Base-by-base conservation (phyloP, 176 grass and related monocot species). In the Phyllostachys edulis region DNA sequence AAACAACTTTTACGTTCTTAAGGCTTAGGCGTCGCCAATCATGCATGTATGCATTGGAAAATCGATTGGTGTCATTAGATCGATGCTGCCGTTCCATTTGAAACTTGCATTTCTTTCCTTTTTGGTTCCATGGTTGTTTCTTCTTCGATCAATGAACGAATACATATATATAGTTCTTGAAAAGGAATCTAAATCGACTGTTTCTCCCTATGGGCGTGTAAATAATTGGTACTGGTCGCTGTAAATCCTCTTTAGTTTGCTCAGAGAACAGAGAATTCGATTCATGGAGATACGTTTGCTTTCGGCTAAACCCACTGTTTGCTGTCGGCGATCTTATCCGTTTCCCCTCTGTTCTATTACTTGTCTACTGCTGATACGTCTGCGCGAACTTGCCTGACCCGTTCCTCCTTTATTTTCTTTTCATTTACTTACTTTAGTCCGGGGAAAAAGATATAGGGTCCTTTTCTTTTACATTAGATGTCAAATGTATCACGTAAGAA, bases 281-380 rank as follows among this genome's bases (percentile, higher is more conserved):
- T 80, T 60, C 17, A 37, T 3, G 46, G 24, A 4, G 5, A 49
- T 32, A 20, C 15, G 69, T 23, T 86, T 55, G 17, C 47, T 37
- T 66, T 36, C 45, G 52, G 47, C 65, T n/a, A 71, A 82, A 71
- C 10, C 24, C 39, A 37, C 17, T 7, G 11, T 59, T 7, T 27
- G n/a, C 57, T 4, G 23, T 50, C 17, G 50, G 15, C 38, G 78
- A 20, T 50, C 71, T 82, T 82, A 87, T 82, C 62, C 40, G 4
- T 42, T 47, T 20, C 13, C 20, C 24, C 16, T 21, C 6, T 11
- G 59, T 56, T 76, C 6, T 39, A 2, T 41, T 12, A 38, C 3
- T 76, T 50, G 70, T 51, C 20, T 6, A 7, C 40, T 4, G 6
- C 11, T 45, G 75, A 44, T 36, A 52, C 59, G 24, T 54, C 18